phyloP scores from a whole-genome alignment of 2,329 filamentous ascomycete species.

The Plectosphaerella plurivora region DNA sequence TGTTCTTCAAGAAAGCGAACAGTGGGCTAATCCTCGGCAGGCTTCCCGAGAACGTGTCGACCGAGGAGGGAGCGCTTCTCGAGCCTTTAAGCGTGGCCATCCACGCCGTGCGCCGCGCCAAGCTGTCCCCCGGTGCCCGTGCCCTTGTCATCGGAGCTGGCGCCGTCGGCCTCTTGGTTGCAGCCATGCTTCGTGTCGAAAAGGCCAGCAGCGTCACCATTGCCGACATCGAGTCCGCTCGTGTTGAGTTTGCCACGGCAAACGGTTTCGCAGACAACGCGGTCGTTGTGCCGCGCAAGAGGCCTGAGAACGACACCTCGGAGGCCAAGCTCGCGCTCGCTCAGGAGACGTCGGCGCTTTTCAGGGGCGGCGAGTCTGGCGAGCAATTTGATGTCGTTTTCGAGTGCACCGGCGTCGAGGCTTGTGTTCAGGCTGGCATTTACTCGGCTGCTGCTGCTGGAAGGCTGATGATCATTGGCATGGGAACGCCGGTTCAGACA shows the following conservation, averaged over 20 bases:
- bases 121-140: conserved; percentile 6
- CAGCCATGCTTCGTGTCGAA: background rate
- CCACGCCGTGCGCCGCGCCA: conserved; percentile 16
- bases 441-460: conserved; percentile 41
- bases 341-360: conserved; percentile 11
- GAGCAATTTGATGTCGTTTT: conserved; percentile 10
- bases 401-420: conserved; percentile 14
- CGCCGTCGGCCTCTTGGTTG: conserved; percentile 21
- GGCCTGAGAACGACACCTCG: conserved; percentile 2
- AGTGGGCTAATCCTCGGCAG: background rate
- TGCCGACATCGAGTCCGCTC: background rate
- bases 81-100: conserved; percentile 9
- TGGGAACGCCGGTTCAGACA: conserved; percentile 54
- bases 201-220: background rate
- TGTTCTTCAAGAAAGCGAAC: background rate
- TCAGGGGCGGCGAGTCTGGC: background rate
- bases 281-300: conserved; percentile 13
- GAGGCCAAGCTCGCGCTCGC: conserved; percentile 17
- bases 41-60: conserved; percentile 8
- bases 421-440: conserved; percentile 11
- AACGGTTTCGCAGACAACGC: conserved; percentile 22
- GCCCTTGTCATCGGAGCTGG: conserved; percentile 30
- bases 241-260: conserved; percentile 4
- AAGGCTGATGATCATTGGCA: conserved; percentile 50
- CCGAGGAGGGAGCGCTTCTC: conserved; percentile 11